Conservation (phyloP, 345 rosid species). For the Salix udensis region DNA sequence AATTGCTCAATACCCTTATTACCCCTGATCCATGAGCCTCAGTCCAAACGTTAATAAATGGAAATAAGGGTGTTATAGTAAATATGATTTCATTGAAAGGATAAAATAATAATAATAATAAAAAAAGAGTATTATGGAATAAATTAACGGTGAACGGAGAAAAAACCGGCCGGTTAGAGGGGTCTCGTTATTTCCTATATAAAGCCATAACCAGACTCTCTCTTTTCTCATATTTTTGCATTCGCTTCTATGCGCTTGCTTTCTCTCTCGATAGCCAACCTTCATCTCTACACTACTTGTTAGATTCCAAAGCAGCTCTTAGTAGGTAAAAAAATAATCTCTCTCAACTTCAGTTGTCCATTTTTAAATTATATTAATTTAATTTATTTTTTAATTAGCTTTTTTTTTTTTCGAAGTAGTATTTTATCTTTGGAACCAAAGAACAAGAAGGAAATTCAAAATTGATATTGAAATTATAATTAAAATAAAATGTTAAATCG, state of each 20-base stretch:
- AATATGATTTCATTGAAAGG: neutral
- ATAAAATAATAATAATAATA: slow-evolving; percentile 10
- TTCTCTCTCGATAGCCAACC: slow-evolving; percentile 11
- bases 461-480: slow-evolving; percentile 2
- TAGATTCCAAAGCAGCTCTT: slow-evolving; percentile 16
- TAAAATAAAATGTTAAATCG: neutral
- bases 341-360: slow-evolving; percentile 9
- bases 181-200: slow-evolving; percentile 53
- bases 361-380: slow-evolving; percentile 7
- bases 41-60: neutral
- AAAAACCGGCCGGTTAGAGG: slow-evolving; percentile 33
- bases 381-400: slow-evolving; percentile 1
- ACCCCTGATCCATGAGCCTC: neutral
- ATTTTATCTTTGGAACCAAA: neutral
- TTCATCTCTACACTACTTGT: slow-evolving; percentile 8
- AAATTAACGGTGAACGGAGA: slow-evolving; percentile 32
- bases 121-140: neutral
- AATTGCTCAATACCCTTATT: neutral
- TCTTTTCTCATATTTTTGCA: slow-evolving; percentile 15
- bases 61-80: neutral
- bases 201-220: slow-evolving; percentile 25
- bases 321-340: slow-evolving; percentile 31
- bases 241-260: neutral
- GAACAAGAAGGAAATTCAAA: neutral
- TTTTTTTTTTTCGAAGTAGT: neutral